Evolutionary conservation across 371 early-diverging fungal genomes (phyloP).

Genomic region (Thermomucor indicae-seudaticae): DNA sequence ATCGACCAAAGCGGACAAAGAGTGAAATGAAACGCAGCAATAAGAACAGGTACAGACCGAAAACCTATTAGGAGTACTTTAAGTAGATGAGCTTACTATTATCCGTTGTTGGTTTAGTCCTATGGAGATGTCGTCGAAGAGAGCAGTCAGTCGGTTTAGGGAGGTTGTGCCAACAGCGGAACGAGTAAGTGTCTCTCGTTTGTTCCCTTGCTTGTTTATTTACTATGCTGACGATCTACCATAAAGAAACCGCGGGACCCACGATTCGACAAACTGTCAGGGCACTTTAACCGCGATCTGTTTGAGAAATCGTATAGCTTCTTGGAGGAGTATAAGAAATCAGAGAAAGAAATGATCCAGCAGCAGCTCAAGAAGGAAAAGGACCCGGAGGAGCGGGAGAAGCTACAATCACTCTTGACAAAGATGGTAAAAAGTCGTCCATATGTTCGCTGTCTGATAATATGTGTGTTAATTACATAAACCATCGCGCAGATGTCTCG

Average conservation of each 20-base stretch:
- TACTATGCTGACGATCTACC: background rate
- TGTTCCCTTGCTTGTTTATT: background rate
- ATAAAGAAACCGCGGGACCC: conserved; percentile 77
- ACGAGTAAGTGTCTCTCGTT: conserved; percentile 33
- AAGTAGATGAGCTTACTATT: conserved; percentile 1
- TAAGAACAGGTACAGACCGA: conserved; percentile 53
- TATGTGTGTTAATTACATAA: conserved; percentile 1
- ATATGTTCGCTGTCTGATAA: background rate
- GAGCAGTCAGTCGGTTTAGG: conserved; percentile 74
- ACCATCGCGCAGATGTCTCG: conserved; percentile 22
- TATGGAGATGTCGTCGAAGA: conserved; percentile 76
- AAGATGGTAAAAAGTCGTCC: conserved; percentile 67
- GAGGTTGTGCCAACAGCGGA: conserved; percentile 66
- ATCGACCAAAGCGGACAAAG: conserved; percentile 31
- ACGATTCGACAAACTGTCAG: conserved; percentile 81
- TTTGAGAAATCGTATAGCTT: conserved; percentile 86
- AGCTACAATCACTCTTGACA: conserved; percentile 39
- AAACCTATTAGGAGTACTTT: too few species aligned
- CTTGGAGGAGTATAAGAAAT: conserved; percentile 66
- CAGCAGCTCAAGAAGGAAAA: conserved; percentile 60
- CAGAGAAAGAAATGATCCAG: conserved; percentile 66
- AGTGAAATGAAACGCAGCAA: conserved; percentile 44
- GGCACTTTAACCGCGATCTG: conserved; percentile 80
- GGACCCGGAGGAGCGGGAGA: conserved; percentile 48
- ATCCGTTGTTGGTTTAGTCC: conserved; percentile 44